Evolutionary conservation across 2,329 filamentous ascomycete species (phyloP), one percentile per base, ranked within the genome.

Genomic region (Venturia pyrina): DNA sequence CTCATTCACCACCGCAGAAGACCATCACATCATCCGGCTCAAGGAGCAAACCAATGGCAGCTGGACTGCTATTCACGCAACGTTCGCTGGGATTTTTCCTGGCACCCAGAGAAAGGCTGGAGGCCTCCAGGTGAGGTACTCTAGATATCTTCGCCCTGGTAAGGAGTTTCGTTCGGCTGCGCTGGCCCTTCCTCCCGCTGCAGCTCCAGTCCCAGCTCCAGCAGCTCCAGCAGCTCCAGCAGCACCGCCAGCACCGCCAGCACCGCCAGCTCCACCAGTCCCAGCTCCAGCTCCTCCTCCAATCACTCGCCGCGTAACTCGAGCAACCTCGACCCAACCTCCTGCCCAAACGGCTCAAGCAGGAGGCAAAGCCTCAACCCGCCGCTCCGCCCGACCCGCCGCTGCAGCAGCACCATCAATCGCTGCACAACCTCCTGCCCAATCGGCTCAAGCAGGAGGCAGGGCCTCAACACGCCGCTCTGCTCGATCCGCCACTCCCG

Each of bases 401-500:
- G 8, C 11, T 19, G 4, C 41, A 7, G 7, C 60, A 10, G 40
- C 57, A 15, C 19, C 37, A 41, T 13, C 60, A 11, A 34, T 32
- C 59, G 28, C 28, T 19, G 17, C 17, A 44, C 13, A 44, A 15
- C 57, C 28, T 41, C 57, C 57, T 60, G 57, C 28, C 57, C 59
- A 62, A 62, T 43, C 59, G 59, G 59, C 60, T 62, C 60, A 62
- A 62, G 60, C 60, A 62, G 60, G n/a, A 62, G 60, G 37, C 37
- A 28, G 37, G 19, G 40, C 60, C 37, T 44, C 60, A 62, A 43
- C 40, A 5, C 60, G 60, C 60, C 37, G 43, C 32, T 28, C 60
- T 44, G 21, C 40, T 10, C 13, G n/a, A 53, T 21, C 21, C 21
- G 13, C 24, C 60, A 19, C n/a, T 19, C 5, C 41, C 19, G 7